A percentile compares a stretch with the other conserved stretches of the same genome.
Conservation (phyloP, 1,139 yeast genomes). For the Geotrichum fermentans region DNA sequence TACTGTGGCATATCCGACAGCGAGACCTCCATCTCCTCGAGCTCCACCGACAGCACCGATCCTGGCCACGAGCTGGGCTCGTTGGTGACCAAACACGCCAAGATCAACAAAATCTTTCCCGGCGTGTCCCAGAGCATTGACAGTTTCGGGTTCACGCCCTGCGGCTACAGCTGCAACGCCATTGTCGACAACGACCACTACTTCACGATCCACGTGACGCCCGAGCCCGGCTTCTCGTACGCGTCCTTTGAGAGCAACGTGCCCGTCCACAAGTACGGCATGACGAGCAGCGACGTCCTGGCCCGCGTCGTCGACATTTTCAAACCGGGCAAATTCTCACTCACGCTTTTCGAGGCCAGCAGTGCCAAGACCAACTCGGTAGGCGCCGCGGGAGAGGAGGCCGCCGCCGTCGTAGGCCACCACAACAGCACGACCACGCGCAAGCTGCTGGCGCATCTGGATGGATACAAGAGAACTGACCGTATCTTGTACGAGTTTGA, state of each 20-base stretch:
- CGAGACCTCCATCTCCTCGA: constrained; percentile 14
- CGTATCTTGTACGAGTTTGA: constrained; percentile 66
- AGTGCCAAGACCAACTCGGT: constrained; percentile 14
- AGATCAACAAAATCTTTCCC: constrained; percentile 56
- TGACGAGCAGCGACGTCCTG: constrained; percentile 48
- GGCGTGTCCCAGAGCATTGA: constrained; percentile 46
- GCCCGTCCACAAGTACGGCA: constrained; percentile 44
- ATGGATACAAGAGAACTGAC: constrained; percentile 62
- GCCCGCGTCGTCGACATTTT: constrained; percentile 58
- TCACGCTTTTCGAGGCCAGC: constrained; percentile 53
- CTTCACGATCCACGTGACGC: constrained; percentile 91
- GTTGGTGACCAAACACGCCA: constrained; percentile 57
- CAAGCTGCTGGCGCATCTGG: constrained; percentile 23
- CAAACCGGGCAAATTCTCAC: constrained; percentile 70
- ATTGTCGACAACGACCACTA: constrained; percentile 57
- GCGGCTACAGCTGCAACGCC: constrained; percentile 91
- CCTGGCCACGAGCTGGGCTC: constrained; percentile 75
- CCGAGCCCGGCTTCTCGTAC: constrained; percentile 90
- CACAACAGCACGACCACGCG: background rate
- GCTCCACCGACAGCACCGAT: constrained; percentile 40
- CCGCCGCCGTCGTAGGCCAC: constrained; percentile 19
- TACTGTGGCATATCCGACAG: constrained; percentile 25
- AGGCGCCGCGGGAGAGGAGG: constrained; percentile 30
- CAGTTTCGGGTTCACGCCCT: constrained; percentile 91
- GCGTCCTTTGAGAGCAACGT: constrained; percentile 93